Conservation (phyloP, 2,329 filamentous ascomycete genomes). For the Exophiala dermatitidis region DNA sequence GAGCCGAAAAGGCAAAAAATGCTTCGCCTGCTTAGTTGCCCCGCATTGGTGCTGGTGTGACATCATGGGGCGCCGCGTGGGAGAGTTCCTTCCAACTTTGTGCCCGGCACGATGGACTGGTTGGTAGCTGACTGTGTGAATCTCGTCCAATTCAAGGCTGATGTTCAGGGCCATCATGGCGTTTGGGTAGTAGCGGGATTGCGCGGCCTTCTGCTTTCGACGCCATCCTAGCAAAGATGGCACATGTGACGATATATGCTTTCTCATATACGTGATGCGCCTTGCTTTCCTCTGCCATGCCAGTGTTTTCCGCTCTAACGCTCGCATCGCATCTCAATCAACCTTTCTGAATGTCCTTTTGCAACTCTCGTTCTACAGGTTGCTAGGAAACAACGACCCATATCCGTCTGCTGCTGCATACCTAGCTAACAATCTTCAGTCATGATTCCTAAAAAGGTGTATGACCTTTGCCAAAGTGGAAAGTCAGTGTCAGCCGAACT, state of each 20-base stretch:
- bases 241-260: not conserved
- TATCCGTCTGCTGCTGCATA: too few species aligned
- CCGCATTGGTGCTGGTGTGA: not conserved
- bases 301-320: too few species aligned
- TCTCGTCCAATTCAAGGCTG: not conserved
- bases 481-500: constrained; percentile 54
- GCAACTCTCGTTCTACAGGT: too few species aligned
- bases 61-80: not conserved
- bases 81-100: not conserved
- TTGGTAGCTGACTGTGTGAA: not conserved
- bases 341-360: too few species aligned
- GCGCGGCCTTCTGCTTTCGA: not conserved
- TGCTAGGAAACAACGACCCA: too few species aligned
- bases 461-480: constrained; percentile 46
- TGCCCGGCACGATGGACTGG: not conserved
- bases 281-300: not conserved
- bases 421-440: not conserved
- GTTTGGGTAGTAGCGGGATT: not conserved
- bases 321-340: too few species aligned
- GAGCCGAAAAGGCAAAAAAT: not conserved
- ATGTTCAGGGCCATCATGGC: not conserved
- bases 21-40: not conserved
- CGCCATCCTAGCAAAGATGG: not conserved
- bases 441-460: constrained; percentile 37
- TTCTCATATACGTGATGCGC: too few species aligned